Percentiles rank a stretch among this genome's conserved stretches.
Conservation (phyloP, 805 yeast species). For the Tetrapisispora pingtungensis region DNA sequence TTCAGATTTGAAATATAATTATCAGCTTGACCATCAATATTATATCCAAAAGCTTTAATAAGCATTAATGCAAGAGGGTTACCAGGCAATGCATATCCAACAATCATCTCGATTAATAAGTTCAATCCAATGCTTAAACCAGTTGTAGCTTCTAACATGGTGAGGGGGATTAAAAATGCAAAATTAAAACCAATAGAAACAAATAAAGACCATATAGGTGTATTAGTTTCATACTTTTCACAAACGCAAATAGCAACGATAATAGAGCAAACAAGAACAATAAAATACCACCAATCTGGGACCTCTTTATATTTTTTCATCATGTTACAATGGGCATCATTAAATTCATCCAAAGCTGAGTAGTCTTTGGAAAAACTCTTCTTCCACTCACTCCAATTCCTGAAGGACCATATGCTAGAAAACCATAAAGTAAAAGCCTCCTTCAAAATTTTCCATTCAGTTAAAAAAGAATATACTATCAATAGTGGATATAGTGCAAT, state of each 20-base stretch:
- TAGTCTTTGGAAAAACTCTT: conserved; percentile 28
- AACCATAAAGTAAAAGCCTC: conserved; percentile 29
- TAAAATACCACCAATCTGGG: conserved; percentile 53
- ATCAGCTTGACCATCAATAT: conserved; percentile 56
- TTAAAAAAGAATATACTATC: conserved; percentile 37
- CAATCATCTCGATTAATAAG: conserved; percentile 45
- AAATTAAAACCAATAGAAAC: conserved; percentile 42
- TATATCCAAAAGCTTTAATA: conserved; percentile 44
- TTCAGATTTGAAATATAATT: conserved; percentile 47
- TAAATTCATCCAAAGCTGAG: conserved; percentile 17
- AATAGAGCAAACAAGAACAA: conserved; percentile 36
- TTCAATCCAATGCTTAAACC: conserved; percentile 40
- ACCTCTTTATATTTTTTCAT: conserved; percentile 50
- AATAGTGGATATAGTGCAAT: conserved; percentile 49
- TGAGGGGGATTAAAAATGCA: conserved; percentile 42
- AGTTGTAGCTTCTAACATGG: conserved; percentile 40
- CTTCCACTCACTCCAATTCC: conserved; percentile 10
- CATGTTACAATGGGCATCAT: conserved; percentile 50
- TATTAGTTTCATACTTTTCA: conserved; percentile 34
- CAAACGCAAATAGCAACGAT: conserved; percentile 32
- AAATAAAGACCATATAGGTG: conserved; percentile 54
- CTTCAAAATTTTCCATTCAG: conserved; percentile 35
- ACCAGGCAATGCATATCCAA: conserved; percentile 48
- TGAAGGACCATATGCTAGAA: conserved; percentile 7
- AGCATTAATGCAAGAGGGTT: conserved; percentile 45